Conservation (phyloP, 768 basidiomycete species). For the Rossbeevera mucosa region DNA sequence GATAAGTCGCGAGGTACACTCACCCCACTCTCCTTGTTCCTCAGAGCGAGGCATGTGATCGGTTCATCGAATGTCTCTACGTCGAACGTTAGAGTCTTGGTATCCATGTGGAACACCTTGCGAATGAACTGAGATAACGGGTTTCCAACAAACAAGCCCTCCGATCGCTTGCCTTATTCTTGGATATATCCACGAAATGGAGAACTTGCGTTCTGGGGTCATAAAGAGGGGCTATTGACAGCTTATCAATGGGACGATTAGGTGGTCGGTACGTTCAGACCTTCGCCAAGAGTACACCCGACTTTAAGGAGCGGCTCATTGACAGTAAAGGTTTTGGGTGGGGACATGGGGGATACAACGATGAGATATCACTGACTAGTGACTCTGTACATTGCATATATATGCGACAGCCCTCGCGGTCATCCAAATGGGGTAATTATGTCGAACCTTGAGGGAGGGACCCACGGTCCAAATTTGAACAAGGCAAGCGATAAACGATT, state of each 20-base stretch:
- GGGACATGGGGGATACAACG: constrained; percentile 7
- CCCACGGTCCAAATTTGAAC: constrained; percentile 5
- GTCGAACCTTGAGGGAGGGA: constrained; percentile 4
- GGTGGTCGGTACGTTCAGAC: constrained; percentile 28
- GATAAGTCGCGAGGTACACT: background rate
- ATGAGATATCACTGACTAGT: background rate
- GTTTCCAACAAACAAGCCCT: background rate
- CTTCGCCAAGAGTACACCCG: constrained; percentile 61
- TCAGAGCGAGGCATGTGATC: constrained; percentile 54
- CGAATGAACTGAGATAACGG: background rate
- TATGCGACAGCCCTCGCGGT: constrained; percentile 4
- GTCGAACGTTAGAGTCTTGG: constrained; percentile 34
- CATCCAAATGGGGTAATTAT: constrained; percentile 9
- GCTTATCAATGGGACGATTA: background rate
- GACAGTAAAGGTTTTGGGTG: constrained; percentile 18
- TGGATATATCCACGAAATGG: constrained; percentile 64
- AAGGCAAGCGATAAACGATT: background rate
- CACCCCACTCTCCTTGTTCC: constrained; percentile 34
- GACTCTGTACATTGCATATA: background rate
- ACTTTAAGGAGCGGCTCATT: constrained; percentile 45
- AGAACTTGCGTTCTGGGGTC: constrained; percentile 48
- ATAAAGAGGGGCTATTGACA: constrained; percentile 52
- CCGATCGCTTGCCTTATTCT: constrained; percentile 14
- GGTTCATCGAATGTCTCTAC: constrained; percentile 51
- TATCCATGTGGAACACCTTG: constrained; percentile 37